Percentiles rank a stretch among this genome's conserved stretches.
Evolutionary conservation across 1,284 basidiomycete species (phyloP).

Genomic region (Papiliotrema fonsecae): DNA sequence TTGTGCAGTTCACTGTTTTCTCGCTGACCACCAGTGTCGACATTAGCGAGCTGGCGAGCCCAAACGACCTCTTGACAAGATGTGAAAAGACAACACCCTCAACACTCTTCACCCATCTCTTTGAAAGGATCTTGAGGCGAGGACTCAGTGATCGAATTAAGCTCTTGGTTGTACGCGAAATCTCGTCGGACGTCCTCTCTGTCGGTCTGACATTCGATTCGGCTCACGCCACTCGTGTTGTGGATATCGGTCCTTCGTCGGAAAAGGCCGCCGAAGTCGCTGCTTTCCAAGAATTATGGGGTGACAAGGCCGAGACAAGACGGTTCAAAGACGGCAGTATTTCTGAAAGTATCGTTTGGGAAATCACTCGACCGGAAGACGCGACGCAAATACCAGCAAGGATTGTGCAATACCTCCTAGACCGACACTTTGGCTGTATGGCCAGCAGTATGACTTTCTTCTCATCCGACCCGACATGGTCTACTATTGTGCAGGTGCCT

Average conservation of each 20-base stretch:
- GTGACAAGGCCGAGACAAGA: conserved; percentile 84
- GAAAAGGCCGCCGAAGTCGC: conserved; percentile 55
- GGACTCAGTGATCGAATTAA: conserved; percentile 67
- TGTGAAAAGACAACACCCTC: background rate
- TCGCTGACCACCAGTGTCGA: conserved; percentile 1
- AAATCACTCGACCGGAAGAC: conserved; percentile 58
- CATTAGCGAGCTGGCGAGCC: background rate
- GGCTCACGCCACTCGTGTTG: conserved; percentile 68
- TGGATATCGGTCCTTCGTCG: conserved; percentile 80
- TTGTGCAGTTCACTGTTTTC: background rate
- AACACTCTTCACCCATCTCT: conserved; percentile 10
- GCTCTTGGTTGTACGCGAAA: conserved; percentile 56
- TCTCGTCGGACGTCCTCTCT: conserved; percentile 46
- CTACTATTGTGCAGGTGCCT: conserved; percentile 61
- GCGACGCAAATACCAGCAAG: conserved; percentile 70
- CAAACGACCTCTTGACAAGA: background rate
- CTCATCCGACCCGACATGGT: conserved; percentile 61
- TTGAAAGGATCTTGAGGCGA: conserved; percentile 55
- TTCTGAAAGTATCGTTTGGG: conserved; percentile 90
- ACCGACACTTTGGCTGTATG: conserved; percentile 65
- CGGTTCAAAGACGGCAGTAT: conserved; percentile 96
- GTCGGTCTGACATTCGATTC: conserved; percentile 72
- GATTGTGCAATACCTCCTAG: conserved; percentile 70
- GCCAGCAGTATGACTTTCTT: conserved; percentile 51
- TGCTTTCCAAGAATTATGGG: conserved; percentile 84